Conservation (phyloP, 805 yeast genomes). For the Ogataea pignaliae region DNA sequence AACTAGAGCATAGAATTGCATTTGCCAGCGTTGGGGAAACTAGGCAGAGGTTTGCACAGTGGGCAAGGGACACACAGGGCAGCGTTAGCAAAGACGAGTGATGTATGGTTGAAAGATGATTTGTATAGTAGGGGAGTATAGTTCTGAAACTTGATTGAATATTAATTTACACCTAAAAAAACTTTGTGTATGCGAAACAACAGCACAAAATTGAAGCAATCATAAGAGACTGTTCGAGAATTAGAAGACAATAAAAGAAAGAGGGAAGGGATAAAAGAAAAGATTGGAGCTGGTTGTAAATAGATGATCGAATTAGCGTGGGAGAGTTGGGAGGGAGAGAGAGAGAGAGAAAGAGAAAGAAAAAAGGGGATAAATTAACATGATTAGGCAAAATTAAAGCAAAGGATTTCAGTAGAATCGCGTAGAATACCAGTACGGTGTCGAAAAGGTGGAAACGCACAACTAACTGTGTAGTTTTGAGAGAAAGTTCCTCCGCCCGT, state of each 20-base stretch:
- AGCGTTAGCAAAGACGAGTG: background rate
- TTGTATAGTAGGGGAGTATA: background rate
- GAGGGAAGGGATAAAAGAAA: background rate
- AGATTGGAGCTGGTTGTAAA: background rate
- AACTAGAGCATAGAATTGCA: slow-evolving; percentile 44
- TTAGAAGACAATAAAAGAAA: background rate
- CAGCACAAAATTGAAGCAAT: too few relatives aligned
- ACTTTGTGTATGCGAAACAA: too few relatives aligned
- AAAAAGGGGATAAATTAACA: background rate
- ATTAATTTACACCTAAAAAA: too few relatives aligned
- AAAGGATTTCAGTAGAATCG: too few relatives aligned
- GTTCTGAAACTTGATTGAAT: too few relatives aligned
- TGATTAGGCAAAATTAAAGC: background rate
- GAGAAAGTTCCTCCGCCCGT: too few relatives aligned
- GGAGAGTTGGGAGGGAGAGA: background rate
- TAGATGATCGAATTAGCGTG: background rate
- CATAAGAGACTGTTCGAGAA: background rate
- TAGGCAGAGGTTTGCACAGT: slow-evolving; percentile 40
- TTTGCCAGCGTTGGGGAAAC: slow-evolving; percentile 46
- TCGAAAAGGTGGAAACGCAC: too few relatives aligned
- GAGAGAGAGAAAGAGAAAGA: background rate
- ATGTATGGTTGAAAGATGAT: background rate
- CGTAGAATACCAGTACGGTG: too few relatives aligned
- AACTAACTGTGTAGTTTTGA: too few relatives aligned
- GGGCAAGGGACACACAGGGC: slow-evolving; percentile 22